phyloP scores from a whole-genome alignment of 768 basidiomycete species.

The Kwoniella dendrophila region DNA sequence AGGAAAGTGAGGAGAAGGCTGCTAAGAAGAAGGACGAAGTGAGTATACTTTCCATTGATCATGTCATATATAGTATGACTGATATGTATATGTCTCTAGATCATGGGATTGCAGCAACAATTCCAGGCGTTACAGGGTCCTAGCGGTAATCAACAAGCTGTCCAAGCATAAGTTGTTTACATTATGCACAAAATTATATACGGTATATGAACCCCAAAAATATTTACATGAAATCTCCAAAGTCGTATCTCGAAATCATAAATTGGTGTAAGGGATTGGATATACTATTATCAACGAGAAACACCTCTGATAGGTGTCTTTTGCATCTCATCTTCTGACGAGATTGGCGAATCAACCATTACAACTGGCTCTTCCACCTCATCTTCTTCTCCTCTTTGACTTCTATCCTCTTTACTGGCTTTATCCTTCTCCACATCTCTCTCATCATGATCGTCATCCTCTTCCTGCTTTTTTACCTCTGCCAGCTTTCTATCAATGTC shows the following conservation, averaged over 20 bases:
- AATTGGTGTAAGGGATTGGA: too few relatives aligned
- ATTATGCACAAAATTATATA: background rate
- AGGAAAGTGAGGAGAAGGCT: conserved; percentile 72
- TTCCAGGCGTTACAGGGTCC: conserved; percentile 36
- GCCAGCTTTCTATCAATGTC: background rate
- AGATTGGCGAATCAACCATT: conserved; percentile 26
- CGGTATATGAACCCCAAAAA: background rate
- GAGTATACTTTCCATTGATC: conserved; percentile 20
- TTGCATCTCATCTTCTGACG: conserved; percentile 13
- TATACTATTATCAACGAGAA: conserved; percentile 7
- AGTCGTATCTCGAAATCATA: too few relatives aligned
- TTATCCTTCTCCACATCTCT: background rate
- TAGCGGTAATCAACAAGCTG: conserved; percentile 18
- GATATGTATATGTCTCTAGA: conserved; percentile 18
- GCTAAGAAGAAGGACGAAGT: conserved; percentile 86
- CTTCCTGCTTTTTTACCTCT: background rate
- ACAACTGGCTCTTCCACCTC: background rate
- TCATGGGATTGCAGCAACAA: conserved; percentile 47
- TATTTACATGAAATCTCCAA: too few relatives aligned
- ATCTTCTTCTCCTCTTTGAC: background rate
- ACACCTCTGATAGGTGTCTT: conserved; percentile 13
- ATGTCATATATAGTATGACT: background rate
- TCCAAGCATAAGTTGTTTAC: conserved; percentile 10
- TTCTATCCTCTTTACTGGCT: background rate
- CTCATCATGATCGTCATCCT: background rate